Conservation (phyloP, 1,139 yeast species). For the Candida sp. region DNA sequence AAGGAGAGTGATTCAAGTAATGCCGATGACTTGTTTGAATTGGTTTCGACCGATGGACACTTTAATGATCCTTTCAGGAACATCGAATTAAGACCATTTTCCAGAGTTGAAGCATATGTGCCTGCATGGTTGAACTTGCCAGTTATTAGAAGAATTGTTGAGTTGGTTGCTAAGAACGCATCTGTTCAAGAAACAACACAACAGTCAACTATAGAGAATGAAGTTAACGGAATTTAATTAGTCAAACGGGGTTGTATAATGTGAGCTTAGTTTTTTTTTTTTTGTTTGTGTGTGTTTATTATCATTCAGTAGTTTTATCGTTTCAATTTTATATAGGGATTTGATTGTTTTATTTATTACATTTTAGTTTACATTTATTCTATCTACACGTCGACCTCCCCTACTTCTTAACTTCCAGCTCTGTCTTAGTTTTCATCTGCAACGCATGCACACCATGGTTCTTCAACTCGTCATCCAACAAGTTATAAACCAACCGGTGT, state of each 20-base stretch:
- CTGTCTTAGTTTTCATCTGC: constrained; percentile 85
- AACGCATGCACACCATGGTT: constrained; percentile 85
- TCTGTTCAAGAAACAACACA: constrained; percentile 41
- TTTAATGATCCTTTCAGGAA: constrained; percentile 89
- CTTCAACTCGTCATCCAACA: constrained; percentile 74
- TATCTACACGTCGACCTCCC: not conserved
- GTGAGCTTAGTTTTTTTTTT: not conserved
- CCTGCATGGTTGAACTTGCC: constrained; percentile 97
- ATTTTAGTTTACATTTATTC: not conserved
- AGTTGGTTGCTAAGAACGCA: constrained; percentile 86
- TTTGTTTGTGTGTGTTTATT: constrained; percentile 1
- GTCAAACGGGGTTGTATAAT: constrained; percentile 1
- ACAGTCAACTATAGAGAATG: constrained; percentile 10
- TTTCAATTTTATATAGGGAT: constrained; percentile 1
- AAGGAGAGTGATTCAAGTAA: constrained; percentile 61
- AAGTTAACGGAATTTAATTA: constrained; percentile 8
- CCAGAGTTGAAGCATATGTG: constrained; percentile 93
- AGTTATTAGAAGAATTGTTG: constrained; percentile 85
- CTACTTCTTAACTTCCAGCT: constrained; percentile 53
- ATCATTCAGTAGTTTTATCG: not conserved
- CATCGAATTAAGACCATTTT: constrained; percentile 83
- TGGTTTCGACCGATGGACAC: constrained; percentile 79
- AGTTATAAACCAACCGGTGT: constrained; percentile 74
- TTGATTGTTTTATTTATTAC: constrained; percentile 2
- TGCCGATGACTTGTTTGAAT: constrained; percentile 70